Percentiles rank a stretch among this genome's conserved stretches.
These are phyloP conservation scores for Globisporangium alternatum DNA, from an alignment of 352 stramenopile genomes.

Conservation along the genomic window DNA sequence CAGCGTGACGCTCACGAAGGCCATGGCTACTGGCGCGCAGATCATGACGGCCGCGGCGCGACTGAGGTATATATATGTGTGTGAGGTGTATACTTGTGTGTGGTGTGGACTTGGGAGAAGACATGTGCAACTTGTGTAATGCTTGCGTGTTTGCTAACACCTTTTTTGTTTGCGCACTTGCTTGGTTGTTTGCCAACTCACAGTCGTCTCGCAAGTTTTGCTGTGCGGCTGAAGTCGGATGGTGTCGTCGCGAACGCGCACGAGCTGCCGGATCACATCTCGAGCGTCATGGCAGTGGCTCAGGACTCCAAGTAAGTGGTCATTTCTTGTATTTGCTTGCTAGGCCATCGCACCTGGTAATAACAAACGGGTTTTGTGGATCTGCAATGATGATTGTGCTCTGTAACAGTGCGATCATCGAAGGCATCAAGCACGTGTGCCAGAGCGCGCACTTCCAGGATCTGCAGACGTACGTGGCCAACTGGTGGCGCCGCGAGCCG, in stretches of 20 bases:
- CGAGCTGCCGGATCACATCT: slow-evolving; percentile 63
- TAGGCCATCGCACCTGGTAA: not conserved
- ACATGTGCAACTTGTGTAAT: not conserved
- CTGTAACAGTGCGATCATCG: slow-evolving; percentile 38
- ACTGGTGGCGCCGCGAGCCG: slow-evolving; percentile 39
- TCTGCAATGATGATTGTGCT: not conserved
- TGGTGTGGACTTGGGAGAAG: not conserved
- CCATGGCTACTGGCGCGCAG: slow-evolving; percentile 52
- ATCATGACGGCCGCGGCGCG: slow-evolving; percentile 49
- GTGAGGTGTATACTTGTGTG: not conserved
- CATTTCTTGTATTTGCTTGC: not conserved
- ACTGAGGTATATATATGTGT: slow-evolving; percentile 37
- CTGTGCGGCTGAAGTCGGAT: slow-evolving; percentile 11
- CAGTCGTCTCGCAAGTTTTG: slow-evolving; percentile 10
- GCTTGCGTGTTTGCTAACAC: not conserved
- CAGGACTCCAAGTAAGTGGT: slow-evolving; percentile 51
- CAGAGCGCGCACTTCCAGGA: slow-evolving; percentile 57
- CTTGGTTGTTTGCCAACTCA: slow-evolving; percentile 38
- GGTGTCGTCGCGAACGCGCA: slow-evolving; percentile 23
- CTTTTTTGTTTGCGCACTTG: slow-evolving; percentile 27
- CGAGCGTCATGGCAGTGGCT: slow-evolving; percentile 42
- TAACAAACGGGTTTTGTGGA: not conserved
- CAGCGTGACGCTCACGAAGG: slow-evolving; percentile 57
- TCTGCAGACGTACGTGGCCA: slow-evolving; percentile 29
- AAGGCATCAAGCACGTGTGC: slow-evolving; percentile 52